Evolutionary conservation across 176 grass and related monocot species (phyloP), one percentile per base, ranked within the genome.

Genomic region (Pharus latifolius): DNA sequence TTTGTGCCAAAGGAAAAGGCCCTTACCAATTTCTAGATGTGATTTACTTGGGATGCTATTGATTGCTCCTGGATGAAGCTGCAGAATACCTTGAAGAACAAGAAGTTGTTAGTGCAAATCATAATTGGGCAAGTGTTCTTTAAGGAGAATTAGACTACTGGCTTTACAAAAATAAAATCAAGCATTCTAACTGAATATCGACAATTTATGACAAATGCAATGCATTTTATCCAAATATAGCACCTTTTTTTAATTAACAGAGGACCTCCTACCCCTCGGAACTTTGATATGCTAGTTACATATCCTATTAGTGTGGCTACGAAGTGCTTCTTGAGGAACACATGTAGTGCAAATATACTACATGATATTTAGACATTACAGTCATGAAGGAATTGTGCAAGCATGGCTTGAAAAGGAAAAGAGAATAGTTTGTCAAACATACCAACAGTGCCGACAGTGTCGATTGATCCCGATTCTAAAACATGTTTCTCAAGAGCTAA

Each of bases 31-130:
- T 93, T 99, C 90, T 15, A 99, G 48, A 70, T 94, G 95, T 68
- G 90, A 91, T 94, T 94, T 94, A 63, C 95, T 99, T 57, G 95
- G 90, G 37, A 99, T 99, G 72, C 90, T 99, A 78, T 94, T 94
- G 64, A 91, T 99, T 53, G 95, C 95, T 64, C 90, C 95, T 69
- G 95, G 95, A 81, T 99, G 95, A 38, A 99, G 56, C 79, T 99
- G 87, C 71, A 99, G 56, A 78, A 99, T 99, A 83, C 95, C 95
- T 86, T 78, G 69, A 50, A 50, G 27, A 72, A 76, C 14, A 37
- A 70, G n/a, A 57, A 45, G 1, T 22, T 65, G 17, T 78, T 77
- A 76, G 28, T 77, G 42, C 72, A 80, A 72, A 74, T 3, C 54
- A 65, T 43, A 42, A 50, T 9, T 3, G 11, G 54, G 20, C 35